Base-by-base conservation (phyloP, 164 flowering plant genomes). In the Echeveria elegans region DNA sequence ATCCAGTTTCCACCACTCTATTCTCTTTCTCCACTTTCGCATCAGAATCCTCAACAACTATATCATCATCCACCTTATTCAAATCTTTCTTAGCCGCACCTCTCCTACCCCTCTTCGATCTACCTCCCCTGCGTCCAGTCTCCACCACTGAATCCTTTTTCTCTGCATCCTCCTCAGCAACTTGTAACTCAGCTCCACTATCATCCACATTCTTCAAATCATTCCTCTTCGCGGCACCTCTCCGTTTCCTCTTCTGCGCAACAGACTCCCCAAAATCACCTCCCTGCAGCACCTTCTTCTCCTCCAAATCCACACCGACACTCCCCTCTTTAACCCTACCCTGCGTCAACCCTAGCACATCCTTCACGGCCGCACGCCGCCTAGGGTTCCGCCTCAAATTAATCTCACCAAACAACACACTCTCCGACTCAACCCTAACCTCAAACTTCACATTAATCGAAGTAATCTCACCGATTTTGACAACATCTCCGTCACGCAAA, bases 401-500 rank as follows among this genome's bases (percentile, higher is more conserved):
- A 10, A 40, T 37, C 23, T 31, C 43, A 34, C 21, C 63, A 34
- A 31, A 4, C 6, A 30, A 4, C 18, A 30, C 69, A 32, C 31
- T 48, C 16, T 12, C 67, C 6, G 12, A 26, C 29, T n/a, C 62
- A 18, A 15, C 68, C 34, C 65, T 68, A 0, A 28, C 67, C 37
- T 26, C 69, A 62, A 87, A 61, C 26, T 52, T 58, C 30, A 86
- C 85, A 10, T 29, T 61, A 65, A 90, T 76, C 6, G 84, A 73
- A 1, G 88, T 85, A 23, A 0, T 11, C 70, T 88, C 94, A 2
- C 92, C 94, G 45, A 88, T 77, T 67, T 84, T 85, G 67, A 90
- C 63, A 36, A 65, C 52, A 36, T 88, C 92, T 0, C 83, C 86
- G 47, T 83, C 72, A 26, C 65, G 38, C 36, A 90, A 75, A 15